phyloP scores from a whole-genome alignment of 2,329 filamentous ascomycete genomes.

The Beauveria bassiana region DNA sequence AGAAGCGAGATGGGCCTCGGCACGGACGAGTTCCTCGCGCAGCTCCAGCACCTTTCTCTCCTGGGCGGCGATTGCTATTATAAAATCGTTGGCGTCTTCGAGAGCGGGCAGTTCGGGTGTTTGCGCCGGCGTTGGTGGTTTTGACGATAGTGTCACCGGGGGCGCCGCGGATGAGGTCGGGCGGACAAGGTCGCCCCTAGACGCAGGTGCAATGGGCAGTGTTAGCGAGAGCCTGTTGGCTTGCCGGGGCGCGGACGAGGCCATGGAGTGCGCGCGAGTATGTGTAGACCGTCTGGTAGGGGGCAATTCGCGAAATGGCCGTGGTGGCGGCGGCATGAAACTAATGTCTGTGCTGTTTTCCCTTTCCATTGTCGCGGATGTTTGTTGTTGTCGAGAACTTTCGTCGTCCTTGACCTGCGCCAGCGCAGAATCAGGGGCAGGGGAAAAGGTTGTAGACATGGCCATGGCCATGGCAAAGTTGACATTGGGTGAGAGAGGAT shows the following conservation, averaged over 20 bases:
- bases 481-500: slow-evolving; percentile 19
- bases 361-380: neutral
- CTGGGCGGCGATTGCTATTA: slow-evolving; percentile 86
- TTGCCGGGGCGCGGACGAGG: slow-evolving; percentile 41
- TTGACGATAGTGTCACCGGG: slow-evolving; percentile 23
- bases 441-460: slow-evolving; percentile 18
- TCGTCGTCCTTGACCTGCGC: slow-evolving; percentile 9
- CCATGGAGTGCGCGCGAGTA: slow-evolving; percentile 41
- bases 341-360: neutral
- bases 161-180: slow-evolving; percentile 35
- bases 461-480: slow-evolving; percentile 15
- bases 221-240: slow-evolving; percentile 54
- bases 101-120: slow-evolving; percentile 35
- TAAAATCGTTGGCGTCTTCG: slow-evolving; percentile 57
- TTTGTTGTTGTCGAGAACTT: slow-evolving; percentile 13
- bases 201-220: slow-evolving; percentile 47
- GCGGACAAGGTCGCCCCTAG: slow-evolving; percentile 43
- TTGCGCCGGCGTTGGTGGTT: slow-evolving; percentile 45
- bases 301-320: slow-evolving; percentile 33
- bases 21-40: slow-evolving; percentile 77
- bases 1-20: slow-evolving; percentile 66
- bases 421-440: slow-evolving; percentile 15
- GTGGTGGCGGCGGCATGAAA: slow-evolving; percentile 29
- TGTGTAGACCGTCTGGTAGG: neutral
- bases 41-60: slow-evolving; percentile 87